These are phyloP conservation scores for Rosa rugosa DNA, from an alignment of 306 rosid genomes.

Conservation along the genomic window DNA sequence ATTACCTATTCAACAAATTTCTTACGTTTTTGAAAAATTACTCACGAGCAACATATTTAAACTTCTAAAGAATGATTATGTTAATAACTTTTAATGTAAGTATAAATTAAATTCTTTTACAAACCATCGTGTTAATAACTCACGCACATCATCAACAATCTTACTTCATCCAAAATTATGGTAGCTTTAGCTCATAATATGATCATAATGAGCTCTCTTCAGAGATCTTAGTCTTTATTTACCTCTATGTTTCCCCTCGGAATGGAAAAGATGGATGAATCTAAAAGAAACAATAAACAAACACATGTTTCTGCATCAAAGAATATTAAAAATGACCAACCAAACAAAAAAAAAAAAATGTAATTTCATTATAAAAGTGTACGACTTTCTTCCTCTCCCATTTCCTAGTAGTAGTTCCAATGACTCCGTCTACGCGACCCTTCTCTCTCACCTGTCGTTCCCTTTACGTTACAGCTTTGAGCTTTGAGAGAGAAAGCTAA, in stretches of 20 bases:
- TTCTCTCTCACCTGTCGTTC: conserved; percentile 33
- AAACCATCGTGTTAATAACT: too few relatives aligned
- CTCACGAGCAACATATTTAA: too few relatives aligned
- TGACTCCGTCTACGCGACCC: conserved; percentile 49
- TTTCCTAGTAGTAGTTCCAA: conserved; percentile 31
- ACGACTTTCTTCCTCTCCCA: not conserved
- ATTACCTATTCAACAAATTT: too few relatives aligned
- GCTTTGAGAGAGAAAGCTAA: conserved; percentile 38
- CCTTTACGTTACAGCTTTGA: conserved; percentile 50
- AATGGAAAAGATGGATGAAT: not conserved
- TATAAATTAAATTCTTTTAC: too few relatives aligned
- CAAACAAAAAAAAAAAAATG: not conserved
- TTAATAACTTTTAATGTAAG: too few relatives aligned
- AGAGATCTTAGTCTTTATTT: not conserved
- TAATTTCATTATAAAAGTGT: not conserved
- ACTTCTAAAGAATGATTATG: too few relatives aligned
- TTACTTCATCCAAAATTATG: too few relatives aligned
- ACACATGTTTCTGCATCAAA: not conserved
- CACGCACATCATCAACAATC: not conserved
- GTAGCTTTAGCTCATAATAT: too few relatives aligned
- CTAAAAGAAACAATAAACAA: not conserved
- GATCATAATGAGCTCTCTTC: not conserved
- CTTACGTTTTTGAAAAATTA: too few relatives aligned
- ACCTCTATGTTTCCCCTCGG: not conserved
- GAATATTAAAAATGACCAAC: not conserved